phyloP scores from a whole-genome alignment of 2,329 filamentous ascomycete species.

The Dactylellina leptospora region DNA sequence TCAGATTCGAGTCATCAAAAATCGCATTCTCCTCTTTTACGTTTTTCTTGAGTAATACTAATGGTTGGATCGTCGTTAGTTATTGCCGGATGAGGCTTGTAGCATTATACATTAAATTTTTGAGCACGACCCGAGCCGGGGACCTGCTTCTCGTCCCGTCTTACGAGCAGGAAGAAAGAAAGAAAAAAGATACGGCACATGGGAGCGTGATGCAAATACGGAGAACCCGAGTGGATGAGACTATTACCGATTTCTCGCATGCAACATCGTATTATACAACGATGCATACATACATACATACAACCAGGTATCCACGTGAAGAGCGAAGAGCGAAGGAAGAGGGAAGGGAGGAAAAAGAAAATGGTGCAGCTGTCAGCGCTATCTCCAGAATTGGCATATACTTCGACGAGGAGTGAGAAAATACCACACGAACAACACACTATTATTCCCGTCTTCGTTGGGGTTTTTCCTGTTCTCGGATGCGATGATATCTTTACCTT shows the following conservation, averaged over 20 bases:
- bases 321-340: no score
- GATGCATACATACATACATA: no score
- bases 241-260: not conserved
- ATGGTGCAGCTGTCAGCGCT: no score
- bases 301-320: no score
- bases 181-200: not conserved
- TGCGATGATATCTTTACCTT: not conserved
- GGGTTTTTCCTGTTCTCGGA: not conserved
- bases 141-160: conserved; percentile 31
- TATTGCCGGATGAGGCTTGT: conserved; percentile 1
- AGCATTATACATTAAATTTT: not conserved
- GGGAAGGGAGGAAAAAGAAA: no score
- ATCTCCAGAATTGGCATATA: not conserved
- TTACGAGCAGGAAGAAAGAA: not conserved
- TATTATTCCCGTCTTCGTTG: no score
- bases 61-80: not conserved
- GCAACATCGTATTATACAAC: conserved; percentile 16
- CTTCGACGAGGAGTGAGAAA: not conserved
- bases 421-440: conserved; percentile 48
- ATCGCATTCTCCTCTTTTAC: conserved; percentile 24
- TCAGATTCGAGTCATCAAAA: no score
- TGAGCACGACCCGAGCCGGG: conserved; percentile 14
- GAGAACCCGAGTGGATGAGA: conserved; percentile 3
- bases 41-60: conserved; percentile 37
- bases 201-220: no score